phyloP scores from a whole-genome alignment of 306 rosid species.

The Sicyos baderoa region DNA sequence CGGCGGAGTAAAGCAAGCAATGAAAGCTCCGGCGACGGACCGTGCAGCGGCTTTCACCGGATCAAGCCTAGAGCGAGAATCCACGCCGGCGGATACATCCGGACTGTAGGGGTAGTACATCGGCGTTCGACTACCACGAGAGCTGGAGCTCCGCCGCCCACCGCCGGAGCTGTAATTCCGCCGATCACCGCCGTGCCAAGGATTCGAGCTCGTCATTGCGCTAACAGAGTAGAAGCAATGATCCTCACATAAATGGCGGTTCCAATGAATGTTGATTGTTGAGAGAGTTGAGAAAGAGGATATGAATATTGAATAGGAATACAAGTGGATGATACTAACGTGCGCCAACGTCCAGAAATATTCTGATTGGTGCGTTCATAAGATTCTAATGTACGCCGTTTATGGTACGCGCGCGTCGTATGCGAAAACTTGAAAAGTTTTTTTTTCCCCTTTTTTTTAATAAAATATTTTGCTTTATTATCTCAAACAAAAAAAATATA shows the following conservation, averaged over 20 bases:
- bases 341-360: background rate
- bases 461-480: too few species aligned
- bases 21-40: constrained; percentile 48
- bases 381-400: background rate
- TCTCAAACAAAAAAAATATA: too few species aligned
- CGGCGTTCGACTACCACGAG: constrained; percentile 32
- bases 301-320: background rate
- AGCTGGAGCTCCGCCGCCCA: constrained; percentile 29
- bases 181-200: constrained; percentile 23
- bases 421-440: background rate
- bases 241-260: constrained; percentile 13
- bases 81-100: constrained; percentile 21
- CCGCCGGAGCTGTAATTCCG: constrained; percentile 28
- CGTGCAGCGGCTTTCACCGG: constrained; percentile 44
- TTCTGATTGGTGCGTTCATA: background rate
- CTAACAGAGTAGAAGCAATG: constrained; percentile 17
- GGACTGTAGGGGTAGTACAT: constrained; percentile 24
- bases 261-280: background rate
- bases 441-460: too few species aligned
- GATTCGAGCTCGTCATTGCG: constrained; percentile 26
- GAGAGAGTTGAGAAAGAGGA: background rate
- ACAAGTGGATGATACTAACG: background rate
- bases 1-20: constrained; percentile 69
- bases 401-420: background rate
- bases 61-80: constrained; percentile 28